Evolutionary conservation across 2,329 filamentous ascomycete species (phyloP), one percentile per base, ranked within the genome.

Genomic region (Capronia americana): DNA sequence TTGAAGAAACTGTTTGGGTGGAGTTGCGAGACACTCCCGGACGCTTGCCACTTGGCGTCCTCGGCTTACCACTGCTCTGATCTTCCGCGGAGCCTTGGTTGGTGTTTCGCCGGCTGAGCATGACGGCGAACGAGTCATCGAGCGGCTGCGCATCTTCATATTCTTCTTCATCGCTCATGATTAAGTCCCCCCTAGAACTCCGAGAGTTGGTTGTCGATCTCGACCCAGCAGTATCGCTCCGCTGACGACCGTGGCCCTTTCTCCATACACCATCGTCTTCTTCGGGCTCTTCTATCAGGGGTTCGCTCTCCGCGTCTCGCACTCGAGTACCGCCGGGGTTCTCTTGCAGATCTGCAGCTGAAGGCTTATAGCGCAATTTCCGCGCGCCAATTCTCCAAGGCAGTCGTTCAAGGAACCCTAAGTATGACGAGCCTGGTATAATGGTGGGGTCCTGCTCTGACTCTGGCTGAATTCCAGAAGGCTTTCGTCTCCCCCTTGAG

Each of bases 121-220:
- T 88, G 76, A 96, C 89, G 2, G 93, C 92, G 73, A 98, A 96
- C 74, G 97, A 93, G 75, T 97, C 94, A 73, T 94, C 92, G 20
- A 98, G 80, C 12, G 93, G 92, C n/a, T 97, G 87, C 0, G 94
- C 94, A 78, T 98, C 94, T 44, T 61, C 58, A 69, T 96, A 92
- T 26, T 61, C 58, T 69, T 96, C 92, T 61, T 93, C 92, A 74
- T 96, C 93, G 73, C 93, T 97, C 0, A 92, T 92, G 71, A 97
- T 95, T 12, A 98, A 82, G 78, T 98, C 94, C 1, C 93, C 93
- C 55, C 94, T 84, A 11, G 93, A 97, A 73, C 93, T 90, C 70
- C 91, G 88, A 5, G 93, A 97, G 75, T 94, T 93, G 30, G 88
- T 90, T 0, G 93, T 97, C 70, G 90, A 90, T 48, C 90, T 90